Conservation (phyloP, 305 asterid genomes). For the Fraxinus latifolia region DNA sequence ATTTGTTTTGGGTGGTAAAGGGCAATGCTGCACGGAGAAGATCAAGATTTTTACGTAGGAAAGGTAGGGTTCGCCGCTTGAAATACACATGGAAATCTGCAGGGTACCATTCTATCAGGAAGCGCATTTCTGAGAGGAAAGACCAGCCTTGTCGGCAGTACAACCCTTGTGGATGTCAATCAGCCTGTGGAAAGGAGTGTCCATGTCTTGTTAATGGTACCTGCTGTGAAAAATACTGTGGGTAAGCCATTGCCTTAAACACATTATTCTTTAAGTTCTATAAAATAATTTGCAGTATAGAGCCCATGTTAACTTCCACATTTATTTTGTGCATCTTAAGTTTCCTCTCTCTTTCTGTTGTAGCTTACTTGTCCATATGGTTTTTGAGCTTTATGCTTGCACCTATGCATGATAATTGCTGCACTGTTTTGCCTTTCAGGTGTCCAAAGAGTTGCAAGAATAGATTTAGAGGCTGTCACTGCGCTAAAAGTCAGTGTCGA, state of each 20-base stretch:
- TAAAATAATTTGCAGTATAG: constrained; percentile 5
- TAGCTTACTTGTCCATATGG: background rate
- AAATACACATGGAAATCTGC: constrained; percentile 92
- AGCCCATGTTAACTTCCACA: background rate
- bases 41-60: constrained; percentile 79
- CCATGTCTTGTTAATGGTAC: constrained; percentile 83
- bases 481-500: constrained; percentile 97
- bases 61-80: constrained; percentile 85
- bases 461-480: constrained; percentile 93
- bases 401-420: constrained; percentile 6
- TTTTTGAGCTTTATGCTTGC: constrained; percentile 9
- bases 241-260: constrained; percentile 49
- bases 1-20: constrained; percentile 40
- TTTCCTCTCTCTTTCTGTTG: constrained; percentile 8
- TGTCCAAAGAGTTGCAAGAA: constrained; percentile 95
- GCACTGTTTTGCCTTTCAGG: constrained; percentile 38
- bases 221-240: constrained; percentile 90
- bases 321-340: constrained; percentile 7
- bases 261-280: background rate
- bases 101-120: constrained; percentile 80
- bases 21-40: constrained; percentile 76
- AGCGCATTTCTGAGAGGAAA: constrained; percentile 83
- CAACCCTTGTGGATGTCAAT: constrained; percentile 89
- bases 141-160: constrained; percentile 88
- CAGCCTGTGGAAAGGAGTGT: constrained; percentile 91